phyloP scores from a whole-genome alignment of 2,329 filamentous ascomycete species.

The Tolypocladium ovalisporum region DNA sequence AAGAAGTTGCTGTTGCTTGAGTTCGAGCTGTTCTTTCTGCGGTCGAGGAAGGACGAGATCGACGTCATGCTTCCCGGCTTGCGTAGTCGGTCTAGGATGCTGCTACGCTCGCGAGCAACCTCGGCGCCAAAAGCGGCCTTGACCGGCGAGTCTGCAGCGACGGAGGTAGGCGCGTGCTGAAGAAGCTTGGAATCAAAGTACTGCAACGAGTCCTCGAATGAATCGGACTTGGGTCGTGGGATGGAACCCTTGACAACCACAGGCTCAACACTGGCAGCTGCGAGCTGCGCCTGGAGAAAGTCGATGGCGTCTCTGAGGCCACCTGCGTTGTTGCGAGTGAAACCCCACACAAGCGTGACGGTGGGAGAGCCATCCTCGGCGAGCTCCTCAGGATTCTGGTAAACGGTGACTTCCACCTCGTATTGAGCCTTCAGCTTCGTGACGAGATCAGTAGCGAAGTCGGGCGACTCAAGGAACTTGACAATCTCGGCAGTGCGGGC shows the following conservation, averaged over 20 bases:
- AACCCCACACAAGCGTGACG: slow-evolving; percentile 60
- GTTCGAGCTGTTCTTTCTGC: slow-evolving; percentile 87
- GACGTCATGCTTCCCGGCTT: slow-evolving; percentile 93
- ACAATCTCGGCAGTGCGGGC: slow-evolving; percentile 65
- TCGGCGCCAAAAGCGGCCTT: slow-evolving; percentile 77
- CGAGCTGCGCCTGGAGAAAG: slow-evolving; percentile 76
- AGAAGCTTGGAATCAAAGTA: slow-evolving; percentile 96
- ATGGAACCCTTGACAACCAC: slow-evolving; percentile 88
- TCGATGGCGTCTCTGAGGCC: slow-evolving; percentile 94
- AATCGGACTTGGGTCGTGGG: slow-evolving; percentile 95
- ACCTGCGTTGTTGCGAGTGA: slow-evolving; percentile 94
- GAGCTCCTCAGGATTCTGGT: slow-evolving; percentile 48
- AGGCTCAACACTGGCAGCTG: slow-evolving; percentile 79
- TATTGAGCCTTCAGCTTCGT: slow-evolving; percentile 84
- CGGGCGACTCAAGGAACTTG: slow-evolving; percentile 69
- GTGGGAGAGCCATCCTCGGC: slow-evolving; percentile 48
- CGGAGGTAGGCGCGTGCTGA: slow-evolving; percentile 75
- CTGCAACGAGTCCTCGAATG: slow-evolving; percentile 91
- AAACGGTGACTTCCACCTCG: slow-evolving; percentile 75
- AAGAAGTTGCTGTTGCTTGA: slow-evolving; percentile 77
- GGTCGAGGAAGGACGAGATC: slow-evolving; percentile 89
- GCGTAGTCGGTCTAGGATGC: slow-evolving; percentile 83
- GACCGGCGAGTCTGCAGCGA: slow-evolving; percentile 79
- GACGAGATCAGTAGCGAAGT: slow-evolving; percentile 71
- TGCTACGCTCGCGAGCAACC: slow-evolving; percentile 65